phyloP scores from a whole-genome alignment of 139 green algal species.

The Tetraselmis chui region DNA sequence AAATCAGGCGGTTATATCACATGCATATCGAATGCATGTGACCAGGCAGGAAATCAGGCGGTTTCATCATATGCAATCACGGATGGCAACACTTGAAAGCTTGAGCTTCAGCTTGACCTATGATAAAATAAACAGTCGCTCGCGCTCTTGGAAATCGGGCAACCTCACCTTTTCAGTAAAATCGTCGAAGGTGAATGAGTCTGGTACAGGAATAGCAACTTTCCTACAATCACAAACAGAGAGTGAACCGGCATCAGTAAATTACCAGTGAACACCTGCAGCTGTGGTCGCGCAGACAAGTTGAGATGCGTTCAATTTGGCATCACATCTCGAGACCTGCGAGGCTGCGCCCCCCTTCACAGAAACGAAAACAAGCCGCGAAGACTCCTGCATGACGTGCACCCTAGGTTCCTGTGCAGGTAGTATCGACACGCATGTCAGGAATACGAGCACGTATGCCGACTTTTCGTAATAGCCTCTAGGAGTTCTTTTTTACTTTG shows the following conservation, averaged over 20 bases:
- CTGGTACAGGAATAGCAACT: slow-evolving; percentile 70
- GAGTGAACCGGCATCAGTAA: neutral
- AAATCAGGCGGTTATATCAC: neutral
- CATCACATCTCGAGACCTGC: slow-evolving; percentile 22
- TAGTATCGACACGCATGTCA: no score
- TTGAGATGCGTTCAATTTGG: neutral
- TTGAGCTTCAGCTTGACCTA: neutral
- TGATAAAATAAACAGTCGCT: no score
- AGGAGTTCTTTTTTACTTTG: no score
- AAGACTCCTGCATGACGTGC: slow-evolving; percentile 71
- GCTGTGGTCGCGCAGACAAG: neutral
- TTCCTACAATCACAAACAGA: slow-evolving; percentile 45
- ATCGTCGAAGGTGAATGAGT: slow-evolving; percentile 57
- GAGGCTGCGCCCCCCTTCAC: slow-evolving; percentile 64
- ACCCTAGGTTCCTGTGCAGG: no score
- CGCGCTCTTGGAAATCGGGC: neutral
- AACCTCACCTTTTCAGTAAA: slow-evolving; percentile 29
- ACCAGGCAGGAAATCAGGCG: neutral
- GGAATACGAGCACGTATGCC: no score
- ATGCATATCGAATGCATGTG: neutral
- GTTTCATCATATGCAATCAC: no score
- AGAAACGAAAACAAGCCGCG: slow-evolving; percentile 72
- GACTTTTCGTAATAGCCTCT: no score
- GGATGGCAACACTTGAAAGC: neutral
- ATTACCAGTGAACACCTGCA: neutral